A percentile compares a stretch with the other conserved stretches of the same genome.
Conservation (phyloP, 768 basidiomycete species). For the Daedalea quercina region DNA sequence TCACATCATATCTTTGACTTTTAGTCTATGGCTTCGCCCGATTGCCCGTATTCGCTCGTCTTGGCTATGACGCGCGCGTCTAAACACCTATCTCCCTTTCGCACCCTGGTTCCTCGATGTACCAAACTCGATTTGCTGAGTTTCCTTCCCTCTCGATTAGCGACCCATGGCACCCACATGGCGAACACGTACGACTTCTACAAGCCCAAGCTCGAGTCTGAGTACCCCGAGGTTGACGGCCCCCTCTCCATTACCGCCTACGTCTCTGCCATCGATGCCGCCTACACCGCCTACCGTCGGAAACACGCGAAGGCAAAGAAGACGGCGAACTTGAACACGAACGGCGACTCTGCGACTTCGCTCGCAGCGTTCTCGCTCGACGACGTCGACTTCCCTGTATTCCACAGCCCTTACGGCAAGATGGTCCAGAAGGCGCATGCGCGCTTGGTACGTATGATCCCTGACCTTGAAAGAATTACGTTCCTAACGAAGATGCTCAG, state of each 20-base stretch:
- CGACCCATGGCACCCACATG: slow-evolving; percentile 95
- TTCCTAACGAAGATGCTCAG: slow-evolving; percentile 7
- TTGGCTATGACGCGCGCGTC: neutral
- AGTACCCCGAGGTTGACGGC: slow-evolving; percentile 96
- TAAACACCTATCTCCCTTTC: neutral
- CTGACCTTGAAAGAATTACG: neutral
- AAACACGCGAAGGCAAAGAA: slow-evolving; percentile 69
- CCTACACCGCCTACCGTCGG: slow-evolving; percentile 79
- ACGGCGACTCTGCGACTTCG: slow-evolving; percentile 29
- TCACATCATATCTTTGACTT: slow-evolving; percentile 12
- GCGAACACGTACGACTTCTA: slow-evolving; percentile 98
- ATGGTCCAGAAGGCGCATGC: slow-evolving; percentile 97
- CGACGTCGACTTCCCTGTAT: slow-evolving; percentile 86
- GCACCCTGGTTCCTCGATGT: neutral
- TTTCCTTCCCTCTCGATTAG: slow-evolving; percentile 34
- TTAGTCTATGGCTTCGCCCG: too few relatives aligned
- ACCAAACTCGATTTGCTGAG: neutral
- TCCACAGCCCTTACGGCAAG: slow-evolving; percentile 99
- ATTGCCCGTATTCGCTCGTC: too few relatives aligned
- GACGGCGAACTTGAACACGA: slow-evolving; percentile 25
- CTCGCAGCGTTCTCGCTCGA: slow-evolving; percentile 63
- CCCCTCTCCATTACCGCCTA: slow-evolving; percentile 95
- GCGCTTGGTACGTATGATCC: slow-evolving; percentile 46
- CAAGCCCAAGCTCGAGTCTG: slow-evolving; percentile 93
- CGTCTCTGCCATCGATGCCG: slow-evolving; percentile 85